Percentiles rank a stretch among this genome's conserved stretches.
Conservation (phyloP, 2,329 filamentous ascomycete species). For the Beauveria rudraprayagi region DNA sequence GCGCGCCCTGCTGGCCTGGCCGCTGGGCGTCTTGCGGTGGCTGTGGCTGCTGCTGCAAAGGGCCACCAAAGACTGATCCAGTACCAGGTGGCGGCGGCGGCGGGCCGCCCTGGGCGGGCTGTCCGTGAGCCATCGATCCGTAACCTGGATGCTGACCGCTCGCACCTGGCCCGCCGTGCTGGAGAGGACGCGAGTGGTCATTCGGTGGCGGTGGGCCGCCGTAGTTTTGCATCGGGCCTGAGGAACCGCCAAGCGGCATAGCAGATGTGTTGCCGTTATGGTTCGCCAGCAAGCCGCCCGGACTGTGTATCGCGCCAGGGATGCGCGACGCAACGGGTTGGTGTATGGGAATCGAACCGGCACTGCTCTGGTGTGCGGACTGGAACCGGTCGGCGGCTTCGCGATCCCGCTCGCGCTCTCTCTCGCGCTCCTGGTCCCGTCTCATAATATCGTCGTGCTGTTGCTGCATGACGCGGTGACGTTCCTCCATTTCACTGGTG, state of each 20-base stretch:
- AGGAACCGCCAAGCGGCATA: conserved; percentile 44
- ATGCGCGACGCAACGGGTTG: conserved; percentile 84
- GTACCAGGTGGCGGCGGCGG: conserved; percentile 53
- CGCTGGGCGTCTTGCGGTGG: conserved; percentile 57
- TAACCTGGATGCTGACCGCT: conserved; percentile 49
- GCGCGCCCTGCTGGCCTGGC: conserved; percentile 33
- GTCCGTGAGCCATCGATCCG: conserved; percentile 42
- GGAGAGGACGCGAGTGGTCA: conserved; percentile 43
- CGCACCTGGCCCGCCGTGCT: conserved; percentile 43
- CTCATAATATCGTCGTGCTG: conserved; percentile 41
- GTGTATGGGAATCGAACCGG: conserved; percentile 83
- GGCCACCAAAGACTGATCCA: conserved; percentile 60
- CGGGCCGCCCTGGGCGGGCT: conserved; percentile 42
- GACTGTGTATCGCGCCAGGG: conserved; percentile 78
- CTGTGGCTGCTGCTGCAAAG: conserved; percentile 56
- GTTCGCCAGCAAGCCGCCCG: conserved; percentile 76
- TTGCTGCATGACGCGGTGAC: conserved; percentile 38
- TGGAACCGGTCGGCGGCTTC: conserved; percentile 61
- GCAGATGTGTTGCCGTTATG: conserved; percentile 53
- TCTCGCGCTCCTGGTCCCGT: conserved; percentile 36
- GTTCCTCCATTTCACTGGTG: conserved; percentile 40
- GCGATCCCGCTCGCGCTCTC: conserved; percentile 57
- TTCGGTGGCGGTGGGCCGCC: conserved; percentile 43
- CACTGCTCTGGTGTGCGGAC: conserved; percentile 76
- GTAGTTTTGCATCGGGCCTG: conserved; percentile 43